Percentiles rank a stretch among this genome's conserved stretches.
Evolutionary conservation across 441 rosid species (phyloP).

Genomic region (Aquilaria agallochum): DNA sequence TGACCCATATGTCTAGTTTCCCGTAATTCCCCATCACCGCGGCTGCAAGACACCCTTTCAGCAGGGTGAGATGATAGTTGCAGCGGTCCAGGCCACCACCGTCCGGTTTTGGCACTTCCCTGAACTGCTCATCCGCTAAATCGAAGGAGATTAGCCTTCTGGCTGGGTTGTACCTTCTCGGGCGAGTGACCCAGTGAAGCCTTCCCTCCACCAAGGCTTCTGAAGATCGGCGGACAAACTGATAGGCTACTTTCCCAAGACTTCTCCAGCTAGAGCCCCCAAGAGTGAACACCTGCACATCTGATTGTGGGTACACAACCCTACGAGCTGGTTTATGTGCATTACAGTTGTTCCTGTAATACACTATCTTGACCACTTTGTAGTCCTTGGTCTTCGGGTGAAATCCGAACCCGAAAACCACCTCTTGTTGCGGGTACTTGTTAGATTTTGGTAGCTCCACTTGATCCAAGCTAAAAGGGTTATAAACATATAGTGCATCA

Average conservation of each 20-base stretch:
- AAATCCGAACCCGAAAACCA: conserved; percentile 77
- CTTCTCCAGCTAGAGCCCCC: conserved; percentile 62
- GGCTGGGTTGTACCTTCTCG: conserved; percentile 45
- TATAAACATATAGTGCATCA: conserved; percentile 60
- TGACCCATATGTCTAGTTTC: conserved; percentile 79
- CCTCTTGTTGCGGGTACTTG: conserved; percentile 61
- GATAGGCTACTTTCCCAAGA: conserved; percentile 52
- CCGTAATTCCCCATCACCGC: conserved; percentile 59
- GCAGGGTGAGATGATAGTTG: conserved; percentile 47
- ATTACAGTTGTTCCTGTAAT: conserved; percentile 44
- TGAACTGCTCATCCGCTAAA: conserved; percentile 60
- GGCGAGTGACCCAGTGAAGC: conserved; percentile 77
- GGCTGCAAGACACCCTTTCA: conserved; percentile 58
- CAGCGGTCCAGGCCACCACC: conserved; percentile 53
- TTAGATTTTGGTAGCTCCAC: conserved; percentile 52
- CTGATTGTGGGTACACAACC: conserved; percentile 53
- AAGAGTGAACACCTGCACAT: conserved; percentile 67
- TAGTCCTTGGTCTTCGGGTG: conserved; percentile 44
- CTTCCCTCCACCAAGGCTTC: conserved; percentile 74
- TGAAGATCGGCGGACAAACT: conserved; percentile 41
- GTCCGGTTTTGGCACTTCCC: conserved; percentile 70
- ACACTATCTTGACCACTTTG: conserved; percentile 75
- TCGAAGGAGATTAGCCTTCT: conserved; percentile 71
- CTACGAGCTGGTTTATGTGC: conserved; percentile 31
- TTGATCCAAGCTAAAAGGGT: conserved; percentile 63